Evolutionary conservation across 768 basidiomycete genomes (phyloP), one percentile per base, ranked within the genome.

Genomic region (Suillus subalutaceus): DNA sequence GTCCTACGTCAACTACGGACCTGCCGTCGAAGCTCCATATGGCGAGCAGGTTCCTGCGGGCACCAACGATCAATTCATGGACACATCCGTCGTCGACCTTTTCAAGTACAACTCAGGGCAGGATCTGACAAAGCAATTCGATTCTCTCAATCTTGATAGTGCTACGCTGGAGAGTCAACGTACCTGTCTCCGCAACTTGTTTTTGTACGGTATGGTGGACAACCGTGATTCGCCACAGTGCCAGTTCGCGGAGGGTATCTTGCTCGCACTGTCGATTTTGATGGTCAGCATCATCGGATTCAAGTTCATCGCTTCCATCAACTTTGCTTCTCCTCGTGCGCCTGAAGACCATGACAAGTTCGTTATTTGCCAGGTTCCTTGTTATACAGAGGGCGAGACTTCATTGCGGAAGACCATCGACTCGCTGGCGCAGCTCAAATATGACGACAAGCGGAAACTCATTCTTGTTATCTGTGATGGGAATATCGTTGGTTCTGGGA

Each of bases 311-410:
- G 93, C 94, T 2, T 94, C 94, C 0, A 83, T 97, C 76, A 91
- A 93, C 78, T 94, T 97, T 74, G 86, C 88, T 57, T 80, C 90
- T 4, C 77, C 87, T 20, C 88, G 94, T 65, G 91, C 92, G 7
- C 96, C 95, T 0, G 96, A 97, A 78, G 92, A 96, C 71, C 94
- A 96, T 74, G 95, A 97, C 82, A 97, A 97, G 79, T 97, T 97
- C 70, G 92, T 97, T 68, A 94, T 97, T 71, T 98, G 96, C 75
- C 97, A 99, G 74, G 95, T 99, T 0, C 97, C 97, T 37, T 98
- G 97, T 85, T 99, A 99, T 76, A 99, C 97, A 3, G 97, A 99
- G 83, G 97, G 96, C 69, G 92, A 96, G 68, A 75, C 82, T 16
- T 97, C 94, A 6, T 82, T 99, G 61, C 85, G 92, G 59, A 84